Conservation (phyloP, 208 protist species). For the Phytomonas serpens region DNA sequence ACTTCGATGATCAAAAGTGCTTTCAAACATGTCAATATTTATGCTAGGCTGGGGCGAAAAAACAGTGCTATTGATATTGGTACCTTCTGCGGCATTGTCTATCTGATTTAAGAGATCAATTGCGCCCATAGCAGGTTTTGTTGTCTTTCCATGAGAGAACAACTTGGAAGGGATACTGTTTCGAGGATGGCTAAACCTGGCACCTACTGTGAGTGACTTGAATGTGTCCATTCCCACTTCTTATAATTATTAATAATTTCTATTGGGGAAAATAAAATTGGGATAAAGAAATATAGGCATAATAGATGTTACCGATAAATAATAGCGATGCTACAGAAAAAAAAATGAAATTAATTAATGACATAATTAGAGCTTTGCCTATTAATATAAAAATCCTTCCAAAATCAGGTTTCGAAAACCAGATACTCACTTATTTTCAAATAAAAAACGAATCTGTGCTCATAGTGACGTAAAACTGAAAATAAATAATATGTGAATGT, state of each 20-base stretch:
- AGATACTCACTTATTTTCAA: not conserved
- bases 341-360: not conserved
- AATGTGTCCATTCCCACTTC: constrained; percentile 49
- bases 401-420: constrained; percentile 5
- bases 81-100: constrained; percentile 9
- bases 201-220: constrained; percentile 43
- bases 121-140: constrained; percentile 9
- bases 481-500: not conserved
- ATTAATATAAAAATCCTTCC: not conserved
- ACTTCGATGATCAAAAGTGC: not conserved
- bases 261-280: constrained; percentile 12
- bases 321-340: not conserved
- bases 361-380: constrained; percentile 1
- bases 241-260: constrained; percentile 12
- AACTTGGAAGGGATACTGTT: constrained; percentile 54
- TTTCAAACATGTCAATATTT: constrained; percentile 51
- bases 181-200: constrained; percentile 40
- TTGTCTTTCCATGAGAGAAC: constrained; percentile 27
- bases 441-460: not conserved
- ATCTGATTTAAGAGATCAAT: constrained; percentile 8
- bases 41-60: constrained; percentile 34
- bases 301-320: not conserved
- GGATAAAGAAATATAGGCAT: not conserved
- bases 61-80: constrained; percentile 17
- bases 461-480: not conserved